phyloP scores from a whole-genome alignment of 2,329 filamentous ascomycete species.

The Aspergillus pseudoglaucus region DNA sequence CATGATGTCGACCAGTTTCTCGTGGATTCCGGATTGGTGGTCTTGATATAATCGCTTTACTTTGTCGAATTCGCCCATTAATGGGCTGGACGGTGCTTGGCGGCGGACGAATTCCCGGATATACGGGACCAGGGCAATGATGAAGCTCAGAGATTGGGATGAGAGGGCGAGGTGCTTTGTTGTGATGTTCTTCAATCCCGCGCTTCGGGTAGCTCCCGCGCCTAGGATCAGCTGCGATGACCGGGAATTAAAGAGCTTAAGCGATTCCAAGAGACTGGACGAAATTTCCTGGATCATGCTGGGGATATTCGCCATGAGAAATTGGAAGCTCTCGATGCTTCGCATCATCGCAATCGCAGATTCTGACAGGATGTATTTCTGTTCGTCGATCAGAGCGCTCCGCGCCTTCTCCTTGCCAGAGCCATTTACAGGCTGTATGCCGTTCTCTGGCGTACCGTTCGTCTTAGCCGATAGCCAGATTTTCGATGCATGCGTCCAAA shows the following conservation, averaged over 20 bases:
- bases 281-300: slow-evolving; percentile 83
- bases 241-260: slow-evolving; percentile 91
- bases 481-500: slow-evolving; percentile 47
- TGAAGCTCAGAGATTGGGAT: slow-evolving; percentile 80
- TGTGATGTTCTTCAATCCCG: slow-evolving; percentile 90
- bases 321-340: slow-evolving; percentile 75
- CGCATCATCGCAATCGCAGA: slow-evolving; percentile 76
- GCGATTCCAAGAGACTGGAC: slow-evolving; percentile 70
- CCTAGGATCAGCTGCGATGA: slow-evolving; percentile 95
- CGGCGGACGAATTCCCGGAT: slow-evolving; percentile 85
- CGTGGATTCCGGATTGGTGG: slow-evolving; percentile 83
- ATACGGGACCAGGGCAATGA: slow-evolving; percentile 80
- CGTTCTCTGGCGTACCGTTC: slow-evolving; percentile 29
- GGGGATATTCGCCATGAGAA: slow-evolving; percentile 76
- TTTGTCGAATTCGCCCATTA: slow-evolving; percentile 84
- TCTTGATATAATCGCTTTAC: slow-evolving; percentile 77
- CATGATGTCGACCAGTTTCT: slow-evolving; percentile 93
- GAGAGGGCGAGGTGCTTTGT: slow-evolving; percentile 91
- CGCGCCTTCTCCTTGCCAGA: slow-evolving; percentile 57
- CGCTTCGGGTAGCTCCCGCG: slow-evolving; percentile 80
- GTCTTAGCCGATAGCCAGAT: slow-evolving; percentile 42
- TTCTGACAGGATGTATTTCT: slow-evolving; percentile 77
- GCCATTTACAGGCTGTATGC: slow-evolving; percentile 25
- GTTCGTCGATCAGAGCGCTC: slow-evolving; percentile 71
- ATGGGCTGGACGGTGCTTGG: slow-evolving; percentile 50